Base-by-base conservation (phyloP, 2,329 filamentous ascomycete genomes). In the Fusarium keratoplasticum region DNA sequence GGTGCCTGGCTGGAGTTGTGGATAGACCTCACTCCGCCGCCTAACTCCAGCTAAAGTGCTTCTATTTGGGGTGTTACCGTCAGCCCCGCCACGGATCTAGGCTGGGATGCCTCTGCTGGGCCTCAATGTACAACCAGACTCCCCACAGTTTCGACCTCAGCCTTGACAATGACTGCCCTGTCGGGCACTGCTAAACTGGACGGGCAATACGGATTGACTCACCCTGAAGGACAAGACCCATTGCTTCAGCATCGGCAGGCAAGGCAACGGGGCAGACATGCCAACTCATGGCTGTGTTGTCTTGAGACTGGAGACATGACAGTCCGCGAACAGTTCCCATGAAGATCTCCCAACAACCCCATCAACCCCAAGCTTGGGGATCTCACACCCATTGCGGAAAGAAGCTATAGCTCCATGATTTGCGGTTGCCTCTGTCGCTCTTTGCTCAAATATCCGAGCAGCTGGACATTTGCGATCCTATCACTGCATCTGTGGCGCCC, bases 51-150 rank as follows among this genome's bases (percentile, higher is more conserved):
- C 13, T 18, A 50, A 61, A 40, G 63, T 63, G 67, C 58, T 77
- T 63, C 75, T 77, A 77, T 77, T 75, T 75, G 50, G 75, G 69
- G 75, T 69, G 47, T 65, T 66, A 58, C 47, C 68, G 60, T 58
- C 29, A 64, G 68, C 61, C 70, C 52, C 50, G 42, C 61, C 27
- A 52, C 29, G 27, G 47, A 54, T 54, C 50, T 55, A 55, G 55
- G 63, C 68, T 40, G 64, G 42, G 64, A 65, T 63, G 64, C 58
- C 58, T 67, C n/a, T 20, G 36, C 50, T 44, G 61, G 66, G 64
- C 47, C 36, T 61, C 54, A 59, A 64, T 38, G 61, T 55, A 18
- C 31, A 36, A 59, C 52, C 36, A 64, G 60, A 64, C 59, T 66
- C 61, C 58, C 71, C 71, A 61, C 68, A 72, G 58, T 54, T 69